A percentile compares a stretch with the other conserved stretches of the same genome.
Evolutionary conservation across 2,329 filamentous ascomycete species (phyloP).

Genomic region (Fusarium virguliforme): DNA sequence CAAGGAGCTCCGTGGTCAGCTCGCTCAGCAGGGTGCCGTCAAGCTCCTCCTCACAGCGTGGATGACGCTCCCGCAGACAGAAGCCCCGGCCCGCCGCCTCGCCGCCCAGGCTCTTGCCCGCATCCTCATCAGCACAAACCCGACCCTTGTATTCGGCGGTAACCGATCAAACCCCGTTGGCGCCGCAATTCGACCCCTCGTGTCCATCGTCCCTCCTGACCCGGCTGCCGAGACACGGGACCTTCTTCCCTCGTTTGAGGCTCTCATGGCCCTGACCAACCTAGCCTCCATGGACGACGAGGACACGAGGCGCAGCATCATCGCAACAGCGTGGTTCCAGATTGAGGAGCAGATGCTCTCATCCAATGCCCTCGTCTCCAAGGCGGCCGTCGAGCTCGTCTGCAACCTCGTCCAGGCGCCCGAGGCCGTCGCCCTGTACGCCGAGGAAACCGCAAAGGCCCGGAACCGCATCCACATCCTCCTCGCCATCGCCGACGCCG

Average conservation of each 20-base stretch:
- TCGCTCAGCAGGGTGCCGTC: conserved; percentile 95
- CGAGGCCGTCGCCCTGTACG: conserved; percentile 78
- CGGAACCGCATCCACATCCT: conserved; percentile 85
- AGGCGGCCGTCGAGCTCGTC: conserved; percentile 88
- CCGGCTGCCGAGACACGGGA: conserved; percentile 77
- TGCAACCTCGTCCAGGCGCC: conserved; percentile 88
- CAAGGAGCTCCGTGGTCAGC: conserved; percentile 80
- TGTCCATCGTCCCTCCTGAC: conserved; percentile 80
- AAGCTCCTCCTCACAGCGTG: conserved; percentile 84
- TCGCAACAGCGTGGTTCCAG: conserved; percentile 80
- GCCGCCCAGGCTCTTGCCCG: conserved; percentile 87
- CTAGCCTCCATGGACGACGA: conserved; percentile 85
- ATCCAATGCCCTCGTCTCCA: conserved; percentile 81
- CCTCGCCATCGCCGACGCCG: conserved; percentile 88
- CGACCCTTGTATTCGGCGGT: conserved; percentile 85
- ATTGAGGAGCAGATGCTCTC: conserved; percentile 89
- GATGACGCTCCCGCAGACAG: conserved; percentile 72
- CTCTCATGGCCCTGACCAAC: conserved; percentile 93
- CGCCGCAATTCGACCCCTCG: conserved; percentile 86
- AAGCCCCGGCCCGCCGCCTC: conserved; percentile 65
- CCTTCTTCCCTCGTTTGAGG: conserved; percentile 90
- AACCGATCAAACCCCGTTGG: conserved; percentile 81
- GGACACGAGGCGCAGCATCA: conserved; percentile 76
- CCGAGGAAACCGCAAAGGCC: conserved; percentile 77
- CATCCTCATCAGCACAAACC: conserved; percentile 89